A percentile compares a stretch with the other conserved stretches of the same genome.
These are phyloP conservation scores for Lenwebbia sp. DNA, from an alignment of 345 rosid species.

Conservation along the genomic window DNA sequence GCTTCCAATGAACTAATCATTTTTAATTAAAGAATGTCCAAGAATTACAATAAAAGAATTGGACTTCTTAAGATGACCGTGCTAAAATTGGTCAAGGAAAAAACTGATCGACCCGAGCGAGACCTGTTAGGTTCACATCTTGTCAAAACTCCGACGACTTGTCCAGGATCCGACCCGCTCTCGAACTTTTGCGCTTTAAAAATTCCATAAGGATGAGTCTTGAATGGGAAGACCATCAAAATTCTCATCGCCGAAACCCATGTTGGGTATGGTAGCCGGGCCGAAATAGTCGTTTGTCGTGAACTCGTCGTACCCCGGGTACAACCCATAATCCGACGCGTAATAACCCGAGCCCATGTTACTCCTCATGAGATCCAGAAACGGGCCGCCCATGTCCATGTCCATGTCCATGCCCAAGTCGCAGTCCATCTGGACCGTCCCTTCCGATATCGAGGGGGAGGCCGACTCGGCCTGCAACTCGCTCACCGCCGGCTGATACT, in stretches of 20 bases:
- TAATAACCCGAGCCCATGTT: constrained; percentile 11
- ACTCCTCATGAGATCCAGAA: constrained; percentile 10
- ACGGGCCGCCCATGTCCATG: constrained; percentile 4
- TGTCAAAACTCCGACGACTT: neutral
- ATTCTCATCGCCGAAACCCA: constrained; percentile 18
- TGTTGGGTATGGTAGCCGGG: constrained; percentile 4
- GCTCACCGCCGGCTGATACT: neutral
- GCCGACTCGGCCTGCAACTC: constrained; percentile 27
- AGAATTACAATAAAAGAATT: neutral
- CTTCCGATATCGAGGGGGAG: constrained; percentile 24
- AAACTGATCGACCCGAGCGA: neutral
- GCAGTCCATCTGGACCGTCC: constrained; percentile 18
- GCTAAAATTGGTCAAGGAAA: neutral
- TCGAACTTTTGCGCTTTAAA: constrained; percentile 4
- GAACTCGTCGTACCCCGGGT: constrained; percentile 45
- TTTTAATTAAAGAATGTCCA: neutral
- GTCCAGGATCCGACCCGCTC: constrained; percentile 2
- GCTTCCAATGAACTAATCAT: neutral
- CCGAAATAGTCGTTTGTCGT: constrained; percentile 18
- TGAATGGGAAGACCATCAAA: constrained; percentile 14
- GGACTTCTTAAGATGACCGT: neutral
- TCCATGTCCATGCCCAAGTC: constrained; percentile 6
- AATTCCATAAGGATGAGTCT: constrained; percentile 57
- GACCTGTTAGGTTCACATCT: neutral
- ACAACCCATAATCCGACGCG: constrained; percentile 33